Conservation (phyloP, 1,284 basidiomycete species). For the Tylopilus sp. region DNA sequence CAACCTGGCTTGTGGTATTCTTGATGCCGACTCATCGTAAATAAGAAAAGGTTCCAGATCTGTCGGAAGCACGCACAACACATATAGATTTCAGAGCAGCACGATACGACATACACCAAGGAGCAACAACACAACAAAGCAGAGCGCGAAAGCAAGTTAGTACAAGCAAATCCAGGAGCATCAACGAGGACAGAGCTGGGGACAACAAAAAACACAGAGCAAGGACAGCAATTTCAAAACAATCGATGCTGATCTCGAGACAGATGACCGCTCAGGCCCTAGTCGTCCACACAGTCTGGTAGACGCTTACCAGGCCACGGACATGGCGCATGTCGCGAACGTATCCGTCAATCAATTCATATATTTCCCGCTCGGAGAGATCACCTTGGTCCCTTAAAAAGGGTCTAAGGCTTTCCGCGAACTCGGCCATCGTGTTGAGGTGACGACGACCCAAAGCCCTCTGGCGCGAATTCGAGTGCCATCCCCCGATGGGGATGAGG, state of each 20-base stretch:
- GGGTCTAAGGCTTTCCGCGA: conserved; percentile 37
- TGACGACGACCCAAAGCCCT: conserved; percentile 39
- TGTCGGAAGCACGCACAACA: not conserved
- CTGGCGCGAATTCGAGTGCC: conserved; percentile 36
- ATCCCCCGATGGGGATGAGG: conserved; percentile 49
- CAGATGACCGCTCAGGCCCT: conserved; percentile 17
- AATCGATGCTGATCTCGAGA: not conserved
- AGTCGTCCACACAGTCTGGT: conserved; percentile 38
- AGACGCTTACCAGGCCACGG: conserved; percentile 40
- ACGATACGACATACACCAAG: not conserved
- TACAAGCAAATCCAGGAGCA: not conserved
- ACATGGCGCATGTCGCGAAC: conserved; percentile 41
- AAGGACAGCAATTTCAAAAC: not conserved
- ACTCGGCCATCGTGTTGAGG: conserved; percentile 35
- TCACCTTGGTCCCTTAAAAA: conserved; percentile 40
- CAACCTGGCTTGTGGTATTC: too few species aligned
- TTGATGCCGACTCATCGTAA: too few species aligned
- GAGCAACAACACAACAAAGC: not conserved
- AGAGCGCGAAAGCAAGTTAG: not conserved
- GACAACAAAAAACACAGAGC: not conserved
- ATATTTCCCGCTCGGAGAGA: conserved; percentile 34
- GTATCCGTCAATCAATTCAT: conserved; percentile 38
- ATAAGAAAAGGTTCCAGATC: too few species aligned
- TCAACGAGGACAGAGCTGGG: not conserved
- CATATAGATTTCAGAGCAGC: not conserved